These are phyloP conservation scores for Tricholoma flavovirens DNA, from an alignment of 768 basidiomycete genomes.

Conservation along the genomic window DNA sequence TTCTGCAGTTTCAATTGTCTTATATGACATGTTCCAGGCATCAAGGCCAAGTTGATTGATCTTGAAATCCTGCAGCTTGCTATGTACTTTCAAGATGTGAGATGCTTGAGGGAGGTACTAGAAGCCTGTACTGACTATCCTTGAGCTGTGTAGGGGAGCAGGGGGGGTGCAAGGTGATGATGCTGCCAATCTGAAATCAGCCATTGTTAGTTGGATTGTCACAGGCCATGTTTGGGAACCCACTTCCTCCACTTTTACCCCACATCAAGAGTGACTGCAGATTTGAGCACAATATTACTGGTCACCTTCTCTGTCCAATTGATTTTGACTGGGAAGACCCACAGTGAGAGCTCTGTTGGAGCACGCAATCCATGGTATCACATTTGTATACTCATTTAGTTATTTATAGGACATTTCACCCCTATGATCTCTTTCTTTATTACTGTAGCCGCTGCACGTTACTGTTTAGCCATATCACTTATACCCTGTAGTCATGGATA, in stretches of 20 bases:
- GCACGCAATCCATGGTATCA: too few relatives aligned
- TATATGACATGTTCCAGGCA: not conserved
- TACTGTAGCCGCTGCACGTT: too few relatives aligned
- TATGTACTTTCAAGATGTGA: not conserved
- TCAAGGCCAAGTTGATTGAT: not conserved
- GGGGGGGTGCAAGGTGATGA: not conserved
- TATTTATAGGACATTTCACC: too few relatives aligned
- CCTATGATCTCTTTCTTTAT: too few relatives aligned
- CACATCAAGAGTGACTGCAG: constrained; percentile 3
- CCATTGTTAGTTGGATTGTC: not conserved
- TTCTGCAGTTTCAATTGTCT: not conserved
- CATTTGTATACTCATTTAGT: too few relatives aligned
- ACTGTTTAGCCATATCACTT: too few relatives aligned
- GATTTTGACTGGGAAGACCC: constrained; percentile 17
- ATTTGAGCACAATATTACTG: constrained; percentile 15
- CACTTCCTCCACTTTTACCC: not conserved
- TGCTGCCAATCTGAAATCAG: not conserved
- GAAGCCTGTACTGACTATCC: not conserved
- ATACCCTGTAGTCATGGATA: too few relatives aligned
- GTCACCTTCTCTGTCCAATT: constrained; percentile 15
- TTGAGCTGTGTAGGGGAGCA: constrained; percentile 2
- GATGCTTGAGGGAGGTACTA: not conserved
- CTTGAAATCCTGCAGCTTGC: not conserved
- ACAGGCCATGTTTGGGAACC: not conserved
- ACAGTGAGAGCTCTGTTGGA: constrained; percentile 5